Evolutionary conservation across 768 basidiomycete species (phyloP), one percentile per base, ranked within the genome.

Genomic region (Boletus subparvulus): DNA sequence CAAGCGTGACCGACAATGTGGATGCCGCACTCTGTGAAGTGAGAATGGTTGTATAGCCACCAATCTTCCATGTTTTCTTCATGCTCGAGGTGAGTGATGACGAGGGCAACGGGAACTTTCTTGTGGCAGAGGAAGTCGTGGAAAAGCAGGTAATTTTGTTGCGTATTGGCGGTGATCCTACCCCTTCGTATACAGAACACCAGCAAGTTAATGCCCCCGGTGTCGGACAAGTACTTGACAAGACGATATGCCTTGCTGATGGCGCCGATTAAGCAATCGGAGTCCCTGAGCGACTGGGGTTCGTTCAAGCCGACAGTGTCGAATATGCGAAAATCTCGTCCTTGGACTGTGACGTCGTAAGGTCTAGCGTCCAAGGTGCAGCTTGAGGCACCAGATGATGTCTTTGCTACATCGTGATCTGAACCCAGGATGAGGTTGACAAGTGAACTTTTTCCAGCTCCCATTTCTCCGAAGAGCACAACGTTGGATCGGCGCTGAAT

Each of bases 391-490:
- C 63, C 56, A 24, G 66, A 69, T 17, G 75, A 75, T 2, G 64
- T 65, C 6, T 3, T 41, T 1, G 77, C 77, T 16, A 54, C 50
- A 6, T 62, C 65, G 16, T 6, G 54, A 4, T 70, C 55, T 1
- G 37, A 28, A 26, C 69, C 69, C 17, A 62, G 46, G 37, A 80
- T 59, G 67, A 80, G 73, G 60, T 79, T 80, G 54, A 78, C 60
- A 14, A 80, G 58, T 1, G 76, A 77, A 54, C 77, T 79, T 56
- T 80, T 80, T 1, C 74, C 73, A 9, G 61, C 61, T 5, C 71
- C 70, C 44, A 62, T 58, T 58, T 72, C 71, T 21, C 70, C 71
- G 13, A 71, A 71, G 47, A 71, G 58, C 9, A 71, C 65, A 0
- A 71, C 47, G 33, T 69, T 72, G 41, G 46, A 56, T 55, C 61